Base-by-base conservation (phyloP, 2,329 filamentous ascomycete species). In the Sarocladium kiliense region DNA sequence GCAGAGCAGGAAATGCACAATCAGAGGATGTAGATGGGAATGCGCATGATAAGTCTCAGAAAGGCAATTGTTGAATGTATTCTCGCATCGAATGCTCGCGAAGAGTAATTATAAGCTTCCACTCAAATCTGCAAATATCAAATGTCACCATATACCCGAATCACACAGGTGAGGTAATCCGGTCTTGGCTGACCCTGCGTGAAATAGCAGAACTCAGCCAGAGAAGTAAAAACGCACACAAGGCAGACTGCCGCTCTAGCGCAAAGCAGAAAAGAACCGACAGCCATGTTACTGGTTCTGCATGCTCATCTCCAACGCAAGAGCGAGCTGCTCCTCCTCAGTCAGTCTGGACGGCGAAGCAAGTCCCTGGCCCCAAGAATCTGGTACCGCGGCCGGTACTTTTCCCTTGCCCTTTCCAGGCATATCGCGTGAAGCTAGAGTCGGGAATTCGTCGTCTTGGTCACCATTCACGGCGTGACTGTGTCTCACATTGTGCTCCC, bases 341-440 rank as follows among this genome's bases (percentile, higher is more conserved):
- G 47, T 51, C 47, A 51, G 6, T 3, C 47, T 27, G 11, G 47
- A 51, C 2, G 47, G 12, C 14, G 27, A 18, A 12, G 23, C 47
- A 36, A 51, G 47, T 4, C 27, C 30, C 27, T 51, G n/a, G 30
- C 47, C 27, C 47, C 47, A 51, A 14, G 47, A 34, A 9, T 9
- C 47, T 23, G 47, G 14, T 10, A 36, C n/a, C 3, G 47, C 26
- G 14, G 47, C 36, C 27, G 27, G 18, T 7, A n/a, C 26, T 26
- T 37, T 69, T 32, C 66, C 67, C 9, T 62, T 62, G 34, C 61
- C 59, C 44, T 60, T 61, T 2, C 59, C 60, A 36, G 49, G 10
- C 19, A 34, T 30, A 10, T 53, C 36, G 10, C 32, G 10, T 19
- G 21, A 4, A 19, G 19, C 34, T 6, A 53, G 25, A 3, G 50